phyloP scores from a whole-genome alignment of 2,329 filamentous ascomycete species.

The Fusarium torulosum region DNA sequence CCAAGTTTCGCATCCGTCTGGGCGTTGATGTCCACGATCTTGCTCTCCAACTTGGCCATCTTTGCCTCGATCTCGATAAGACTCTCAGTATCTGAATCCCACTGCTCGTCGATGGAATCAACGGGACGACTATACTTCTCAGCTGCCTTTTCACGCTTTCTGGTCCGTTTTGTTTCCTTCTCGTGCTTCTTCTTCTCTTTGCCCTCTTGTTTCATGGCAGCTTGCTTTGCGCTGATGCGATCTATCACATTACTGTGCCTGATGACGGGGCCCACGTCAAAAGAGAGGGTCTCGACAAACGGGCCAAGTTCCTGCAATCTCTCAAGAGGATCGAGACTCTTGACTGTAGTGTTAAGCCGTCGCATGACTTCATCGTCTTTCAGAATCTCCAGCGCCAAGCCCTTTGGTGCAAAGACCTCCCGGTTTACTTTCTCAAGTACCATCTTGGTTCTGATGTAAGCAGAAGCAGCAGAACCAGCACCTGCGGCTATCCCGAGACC shows the following conservation, averaged over 20 bases:
- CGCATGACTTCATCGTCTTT: conserved; percentile 23
- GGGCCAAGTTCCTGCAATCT: background rate
- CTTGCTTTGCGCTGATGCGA: conserved; percentile 27
- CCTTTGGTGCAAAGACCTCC: conserved; percentile 6
- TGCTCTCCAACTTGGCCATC: conserved; percentile 5
- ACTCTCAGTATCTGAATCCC: conserved; percentile 5
- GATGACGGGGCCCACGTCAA: conserved; percentile 10
- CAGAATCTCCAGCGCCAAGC: conserved; percentile 12
- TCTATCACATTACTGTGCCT: conserved; percentile 11
- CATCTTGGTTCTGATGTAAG: conserved; percentile 19
- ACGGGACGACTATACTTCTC: conserved; percentile 5
- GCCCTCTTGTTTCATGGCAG: conserved; percentile 1
- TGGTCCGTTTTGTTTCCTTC: background rate
- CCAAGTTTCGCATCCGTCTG: conserved; percentile 9
- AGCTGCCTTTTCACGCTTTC: background rate
- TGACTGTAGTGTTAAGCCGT: background rate
- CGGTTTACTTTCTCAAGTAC: conserved; percentile 4
- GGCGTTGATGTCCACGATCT: background rate
- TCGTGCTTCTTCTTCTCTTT: conserved; percentile 16
- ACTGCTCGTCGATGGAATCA: conserved; percentile 14
- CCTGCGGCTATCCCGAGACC: conserved; percentile 18
- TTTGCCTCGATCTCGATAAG: conserved; percentile 1
- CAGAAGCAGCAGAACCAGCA: conserved; percentile 11
- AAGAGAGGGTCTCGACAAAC: background rate
- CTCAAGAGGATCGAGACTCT: conserved; percentile 14